Evolutionary conservation across 768 basidiomycete species (phyloP).

Genomic region (Arthromyces matolae): DNA sequence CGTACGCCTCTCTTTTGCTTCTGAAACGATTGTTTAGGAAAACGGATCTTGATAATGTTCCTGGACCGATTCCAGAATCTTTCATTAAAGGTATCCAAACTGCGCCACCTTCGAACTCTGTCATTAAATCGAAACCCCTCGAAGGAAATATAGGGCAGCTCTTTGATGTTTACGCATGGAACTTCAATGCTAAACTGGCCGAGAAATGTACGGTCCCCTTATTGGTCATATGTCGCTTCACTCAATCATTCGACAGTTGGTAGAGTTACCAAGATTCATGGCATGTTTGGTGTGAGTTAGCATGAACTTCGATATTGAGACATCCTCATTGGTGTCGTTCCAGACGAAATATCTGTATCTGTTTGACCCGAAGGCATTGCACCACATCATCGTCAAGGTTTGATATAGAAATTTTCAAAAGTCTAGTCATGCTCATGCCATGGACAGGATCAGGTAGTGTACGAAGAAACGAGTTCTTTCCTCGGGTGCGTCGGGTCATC

Average conservation of each 20-base stretch:
- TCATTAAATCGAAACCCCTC: not conserved
- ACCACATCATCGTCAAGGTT: slow-evolving; percentile 15
- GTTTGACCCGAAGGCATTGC: slow-evolving; percentile 14
- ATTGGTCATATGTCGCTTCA: not conserved
- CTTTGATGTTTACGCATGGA: slow-evolving; percentile 8
- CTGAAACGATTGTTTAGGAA: slow-evolving; percentile 16
- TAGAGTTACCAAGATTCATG: slow-evolving; percentile 4
- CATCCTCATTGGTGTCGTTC: not conserved
- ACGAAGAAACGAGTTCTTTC: slow-evolving; percentile 13
- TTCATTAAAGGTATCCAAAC: slow-evolving; percentile 26
- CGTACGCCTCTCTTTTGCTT: slow-evolving; percentile 7
- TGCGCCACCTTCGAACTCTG: not conserved
- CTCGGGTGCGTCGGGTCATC: slow-evolving; percentile 11
- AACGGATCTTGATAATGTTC: slow-evolving; percentile 31
- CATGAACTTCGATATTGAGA: too few relatives aligned
- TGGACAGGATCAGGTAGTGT: slow-evolving; percentile 13
- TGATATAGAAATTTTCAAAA: not conserved
- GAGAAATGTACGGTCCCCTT: slow-evolving; percentile 5
- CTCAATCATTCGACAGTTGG: slow-evolving; percentile 1
- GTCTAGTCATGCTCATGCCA: not conserved
- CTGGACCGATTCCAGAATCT: slow-evolving; percentile 30
- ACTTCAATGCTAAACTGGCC: slow-evolving; percentile 8
- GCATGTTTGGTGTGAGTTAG: slow-evolving; percentile 8
- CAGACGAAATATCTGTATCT: slow-evolving; percentile 9
- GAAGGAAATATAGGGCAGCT: slow-evolving; percentile 13